Base-by-base conservation (phyloP, 75 land plant genomes). In the Pinus tabuliformis region DNA sequence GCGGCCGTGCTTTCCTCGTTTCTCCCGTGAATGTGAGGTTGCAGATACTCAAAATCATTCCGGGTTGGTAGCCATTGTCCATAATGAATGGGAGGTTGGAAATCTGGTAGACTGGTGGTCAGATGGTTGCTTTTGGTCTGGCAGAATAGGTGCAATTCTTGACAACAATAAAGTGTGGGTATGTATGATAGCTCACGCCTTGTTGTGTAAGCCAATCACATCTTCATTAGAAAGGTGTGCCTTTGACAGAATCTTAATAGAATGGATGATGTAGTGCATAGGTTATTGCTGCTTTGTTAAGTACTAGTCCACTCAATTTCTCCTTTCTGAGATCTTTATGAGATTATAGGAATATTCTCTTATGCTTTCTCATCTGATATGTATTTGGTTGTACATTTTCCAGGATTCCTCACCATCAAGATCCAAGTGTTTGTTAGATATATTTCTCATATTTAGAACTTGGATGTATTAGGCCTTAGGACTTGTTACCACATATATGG, bases 31-130 rank as follows among this genome's bases (percentile, higher is more conserved):
- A 79, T 62, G 81, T 73, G 52, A 84, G 57, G 57, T 74, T 20
- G 72, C 81, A 6, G 73, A 79, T 62, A 3, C 39, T 37, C 71
- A 60, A 49, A 60, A n/a, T 18, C 78, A 79, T 24, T 58, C 82
- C 72, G 83, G 82, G 68, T 76, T 68, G 26, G 58, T 20, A 57
- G 84, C 80, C 22, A 72, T 89, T 33, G 74, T 83, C 6, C 62
- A 83, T 75, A 78, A 82, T 79, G 74, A 64, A 11, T 89, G 91
- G 91, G 78, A 78, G 75, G 82, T 84, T 63, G 91, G 91, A 28
- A 84, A 89, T 80, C 73, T 81, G 52, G 88, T 89, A 1, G 88
- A 89, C 73, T 79, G 81, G 88, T 80, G 45, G 61, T 33, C 61
- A 30, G 80, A 79, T 78, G 68, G 65, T 26, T 83, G 86, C 64